These are phyloP conservation scores for Leucocoprinus leucothites DNA, from an alignment of 768 basidiomycete genomes.

Conservation along the genomic window DNA sequence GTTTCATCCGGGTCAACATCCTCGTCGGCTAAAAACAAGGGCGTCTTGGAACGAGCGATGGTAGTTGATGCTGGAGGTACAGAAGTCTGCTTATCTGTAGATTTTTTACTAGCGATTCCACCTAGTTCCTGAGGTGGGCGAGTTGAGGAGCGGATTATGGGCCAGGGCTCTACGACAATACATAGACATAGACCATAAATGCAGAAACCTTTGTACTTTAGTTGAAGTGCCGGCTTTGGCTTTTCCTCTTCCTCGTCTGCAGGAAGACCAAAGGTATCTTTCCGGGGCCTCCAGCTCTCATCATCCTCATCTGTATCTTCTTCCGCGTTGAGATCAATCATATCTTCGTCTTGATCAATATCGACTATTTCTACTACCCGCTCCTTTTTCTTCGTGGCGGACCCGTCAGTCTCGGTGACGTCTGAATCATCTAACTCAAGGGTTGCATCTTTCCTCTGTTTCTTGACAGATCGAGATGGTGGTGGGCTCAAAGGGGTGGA, in stretches of 20 bases:
- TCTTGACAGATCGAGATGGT: constrained; percentile 16
- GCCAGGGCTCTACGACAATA: constrained; percentile 82
- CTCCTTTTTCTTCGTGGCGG: no score
- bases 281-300: neutral
- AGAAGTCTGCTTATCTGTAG: neutral
- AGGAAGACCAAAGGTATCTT: constrained; percentile 31
- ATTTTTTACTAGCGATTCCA: neutral
- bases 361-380: neutral
- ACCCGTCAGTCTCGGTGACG: neutral
- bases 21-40: constrained; percentile 73
- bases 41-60: constrained; percentile 44
- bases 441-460: constrained; percentile 11
- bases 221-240: constrained; percentile 63
- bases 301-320: constrained; percentile 12
- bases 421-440: neutral
- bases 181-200: constrained; percentile 74
- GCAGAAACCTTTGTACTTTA: constrained; percentile 68
- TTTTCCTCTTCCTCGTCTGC: constrained; percentile 70
- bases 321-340: constrained; percentile 1
- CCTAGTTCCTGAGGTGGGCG: constrained; percentile 1
- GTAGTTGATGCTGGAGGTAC: neutral
- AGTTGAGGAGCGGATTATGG: constrained; percentile 36
- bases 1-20: constrained; percentile 35
- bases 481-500: neutral
- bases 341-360: constrained; percentile 14